These are phyloP conservation scores for Wallacemonas sp. DNA, from an alignment of 208 protist genomes.

Conservation along the genomic window DNA sequence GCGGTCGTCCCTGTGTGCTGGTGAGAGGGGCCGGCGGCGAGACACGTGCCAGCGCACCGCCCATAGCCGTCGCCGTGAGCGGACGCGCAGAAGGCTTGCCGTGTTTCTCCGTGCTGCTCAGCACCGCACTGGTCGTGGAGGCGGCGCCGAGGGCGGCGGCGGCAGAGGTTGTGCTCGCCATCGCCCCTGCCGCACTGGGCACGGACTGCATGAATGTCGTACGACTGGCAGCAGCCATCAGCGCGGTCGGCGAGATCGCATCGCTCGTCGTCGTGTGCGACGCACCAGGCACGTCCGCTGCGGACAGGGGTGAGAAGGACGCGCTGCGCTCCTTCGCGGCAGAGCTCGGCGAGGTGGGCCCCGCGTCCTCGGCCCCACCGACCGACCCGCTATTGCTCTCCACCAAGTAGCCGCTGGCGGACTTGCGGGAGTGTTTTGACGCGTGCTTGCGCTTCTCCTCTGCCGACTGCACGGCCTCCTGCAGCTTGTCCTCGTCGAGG, in stretches of 20 bases:
- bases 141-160: neutral
- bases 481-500: neutral
- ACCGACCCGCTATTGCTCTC: neutral
- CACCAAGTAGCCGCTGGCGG: conserved; percentile 11
- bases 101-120: neutral
- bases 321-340: neutral
- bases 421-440: conserved; percentile 9
- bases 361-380: neutral
- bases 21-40: neutral
- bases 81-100: neutral
- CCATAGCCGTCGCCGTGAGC: neutral
- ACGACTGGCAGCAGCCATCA: neutral
- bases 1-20: neutral
- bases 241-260: neutral
- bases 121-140: too few species aligned
- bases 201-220: too few species aligned
- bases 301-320: neutral
- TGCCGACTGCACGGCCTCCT: conserved; percentile 6
- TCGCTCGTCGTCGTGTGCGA: neutral
- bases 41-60: neutral
- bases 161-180: neutral
- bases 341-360: neutral
- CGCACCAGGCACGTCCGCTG: neutral
- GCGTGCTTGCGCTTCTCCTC: neutral
- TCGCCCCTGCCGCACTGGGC: too few species aligned